These are phyloP conservation scores for Annulohypoxylon moriforme DNA, from an alignment of 495 filamentous ascomycete species.

Conservation along the genomic window DNA sequence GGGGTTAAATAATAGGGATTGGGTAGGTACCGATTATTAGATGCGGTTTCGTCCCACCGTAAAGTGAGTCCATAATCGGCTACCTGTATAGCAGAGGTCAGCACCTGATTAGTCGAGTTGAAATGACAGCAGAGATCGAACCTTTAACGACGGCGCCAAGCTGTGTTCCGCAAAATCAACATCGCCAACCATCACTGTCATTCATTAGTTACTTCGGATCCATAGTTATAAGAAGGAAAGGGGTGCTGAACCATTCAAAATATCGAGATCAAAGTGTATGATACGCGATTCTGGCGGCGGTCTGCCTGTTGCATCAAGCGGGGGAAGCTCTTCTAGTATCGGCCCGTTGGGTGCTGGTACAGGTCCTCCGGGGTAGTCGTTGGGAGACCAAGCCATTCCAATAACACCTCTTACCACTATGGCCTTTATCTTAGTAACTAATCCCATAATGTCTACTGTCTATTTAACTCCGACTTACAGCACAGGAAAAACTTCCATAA, in stretches of 20 bases:
- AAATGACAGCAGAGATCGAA: neutral
- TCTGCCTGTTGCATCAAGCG: neutral
- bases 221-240: neutral
- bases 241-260: conserved; percentile 8
- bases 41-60: neutral
- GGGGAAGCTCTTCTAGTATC: neutral
- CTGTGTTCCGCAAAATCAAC: neutral
- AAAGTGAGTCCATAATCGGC: conserved; percentile 15
- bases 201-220: neutral
- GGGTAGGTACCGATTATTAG: too few species aligned
- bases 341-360: neutral
- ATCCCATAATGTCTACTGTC: neutral
- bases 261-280: conserved; percentile 28
- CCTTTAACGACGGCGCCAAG: conserved; percentile 2
- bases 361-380: too few species aligned
- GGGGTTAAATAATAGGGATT: neutral
- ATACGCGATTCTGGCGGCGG: neutral
- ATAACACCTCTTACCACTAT: conserved; percentile 9
- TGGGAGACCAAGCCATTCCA: conserved; percentile 19
- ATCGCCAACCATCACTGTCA: conserved; percentile 14
- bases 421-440: neutral
- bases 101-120: neutral
- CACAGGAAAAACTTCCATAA: conserved; percentile 29
- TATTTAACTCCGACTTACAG: conserved; percentile 2
- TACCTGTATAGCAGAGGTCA: conserved; percentile 4